Conservation (phyloP, 257 asterid genomes). For the Solanum piurae region DNA sequence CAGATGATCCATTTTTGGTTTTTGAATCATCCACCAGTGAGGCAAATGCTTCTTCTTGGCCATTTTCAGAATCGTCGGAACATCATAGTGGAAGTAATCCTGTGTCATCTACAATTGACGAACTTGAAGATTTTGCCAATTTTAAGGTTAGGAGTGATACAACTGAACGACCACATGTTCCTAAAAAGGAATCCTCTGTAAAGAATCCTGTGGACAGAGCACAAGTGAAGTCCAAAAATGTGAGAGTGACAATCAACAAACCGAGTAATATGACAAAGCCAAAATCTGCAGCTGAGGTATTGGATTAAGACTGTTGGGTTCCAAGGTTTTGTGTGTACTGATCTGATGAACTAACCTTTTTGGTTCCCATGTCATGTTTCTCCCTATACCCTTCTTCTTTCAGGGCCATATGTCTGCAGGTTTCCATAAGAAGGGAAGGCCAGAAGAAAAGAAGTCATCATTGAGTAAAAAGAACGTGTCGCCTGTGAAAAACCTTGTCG, state of each 20-base stretch:
- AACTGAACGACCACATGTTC: constrained; percentile 1
- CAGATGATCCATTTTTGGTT: constrained; percentile 51
- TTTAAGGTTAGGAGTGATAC: constrained; percentile 12
- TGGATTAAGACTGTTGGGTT: neutral
- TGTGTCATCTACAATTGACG: constrained; percentile 36
- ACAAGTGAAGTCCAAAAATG: neutral
- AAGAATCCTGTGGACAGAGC: constrained; percentile 1
- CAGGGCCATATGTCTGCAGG: constrained; percentile 50
- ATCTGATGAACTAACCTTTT: neutral
- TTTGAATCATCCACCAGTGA: constrained; percentile 37
- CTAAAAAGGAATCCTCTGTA: neutral
- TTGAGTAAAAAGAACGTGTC: constrained; percentile 21
- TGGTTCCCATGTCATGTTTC: neutral
- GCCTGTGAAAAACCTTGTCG: constrained; percentile 19
- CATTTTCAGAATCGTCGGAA: constrained; percentile 25
- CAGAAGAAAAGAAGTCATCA: constrained; percentile 31
- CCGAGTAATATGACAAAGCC: constrained; percentile 16
- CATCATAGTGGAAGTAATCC: constrained; percentile 20
- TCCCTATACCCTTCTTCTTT: neutral
- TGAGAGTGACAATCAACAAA: constrained; percentile 6
- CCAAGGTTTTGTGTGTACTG: neutral
- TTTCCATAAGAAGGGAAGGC: constrained; percentile 27
- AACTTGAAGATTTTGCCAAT: constrained; percentile 41
- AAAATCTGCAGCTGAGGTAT: constrained; percentile 48
- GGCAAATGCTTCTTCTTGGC: constrained; percentile 33